A percentile compares a stretch with the other conserved stretches of the same genome.
Conservation (phyloP, 2,329 filamentous ascomycete species). For the Apiospora pterosperma region DNA sequence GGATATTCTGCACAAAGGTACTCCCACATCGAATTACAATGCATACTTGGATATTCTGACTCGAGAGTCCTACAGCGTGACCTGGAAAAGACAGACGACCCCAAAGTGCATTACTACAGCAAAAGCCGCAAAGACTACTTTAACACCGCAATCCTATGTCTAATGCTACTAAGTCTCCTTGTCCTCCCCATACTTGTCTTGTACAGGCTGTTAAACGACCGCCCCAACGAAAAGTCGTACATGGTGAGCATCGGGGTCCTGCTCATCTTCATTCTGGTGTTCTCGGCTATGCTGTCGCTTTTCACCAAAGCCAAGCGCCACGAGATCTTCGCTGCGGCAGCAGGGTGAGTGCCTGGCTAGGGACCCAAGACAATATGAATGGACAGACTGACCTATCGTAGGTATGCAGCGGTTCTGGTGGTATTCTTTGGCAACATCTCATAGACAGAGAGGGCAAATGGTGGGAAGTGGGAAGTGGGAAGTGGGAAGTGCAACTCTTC, state of each 20-base stretch:
- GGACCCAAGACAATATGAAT: too few relatives aligned
- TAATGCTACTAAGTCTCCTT: neutral
- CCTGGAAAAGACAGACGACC: constrained; percentile 1
- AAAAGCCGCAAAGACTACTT: constrained; percentile 2
- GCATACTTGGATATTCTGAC: neutral
- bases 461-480: too few relatives aligned
- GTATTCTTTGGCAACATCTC: constrained; percentile 5
- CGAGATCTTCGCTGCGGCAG: constrained; percentile 2
- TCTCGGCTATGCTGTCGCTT: neutral
- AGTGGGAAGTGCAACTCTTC: too few relatives aligned
- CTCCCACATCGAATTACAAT: neutral
- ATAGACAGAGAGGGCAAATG: neutral
- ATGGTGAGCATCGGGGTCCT: neutral
- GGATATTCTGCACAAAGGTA: neutral
- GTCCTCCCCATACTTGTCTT: neutral
- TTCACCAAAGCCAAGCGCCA: constrained; percentile 4
- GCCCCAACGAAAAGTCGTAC: neutral
- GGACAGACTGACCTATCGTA: neutral
- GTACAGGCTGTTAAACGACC: neutral
- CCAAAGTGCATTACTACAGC: neutral
- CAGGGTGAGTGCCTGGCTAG: neutral
- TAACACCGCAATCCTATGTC: neutral
- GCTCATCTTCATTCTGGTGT: neutral
- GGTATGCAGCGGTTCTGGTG: constrained; percentile 3
- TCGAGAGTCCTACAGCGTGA: neutral